Base-by-base conservation (phyloP, 2,329 filamentous ascomycete species). In the Furcasterigmium sp. region DNA sequence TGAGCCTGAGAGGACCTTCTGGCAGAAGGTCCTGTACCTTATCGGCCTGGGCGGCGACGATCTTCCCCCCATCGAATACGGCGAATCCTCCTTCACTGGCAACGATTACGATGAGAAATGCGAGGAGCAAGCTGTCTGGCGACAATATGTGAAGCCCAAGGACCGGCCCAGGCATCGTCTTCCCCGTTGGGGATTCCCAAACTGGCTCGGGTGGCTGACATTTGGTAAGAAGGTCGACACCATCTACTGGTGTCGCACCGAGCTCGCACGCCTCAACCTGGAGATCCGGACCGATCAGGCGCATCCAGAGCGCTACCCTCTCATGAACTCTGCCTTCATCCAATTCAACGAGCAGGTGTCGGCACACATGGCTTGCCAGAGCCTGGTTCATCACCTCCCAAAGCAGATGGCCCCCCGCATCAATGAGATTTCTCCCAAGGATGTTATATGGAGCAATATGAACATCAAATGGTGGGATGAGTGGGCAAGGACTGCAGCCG, bases 271-370 rank as follows among this genome's bases (percentile, higher is more conserved):
- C 13, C 71, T 97, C 15, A 98, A 97, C 52, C 58, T 91, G 41
- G 91, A 97, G 59, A 96, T 98, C 42, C 91, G 96, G 53, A 72
- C 84, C 36, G 93, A 97, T 52, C 93, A 98, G 60, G 76, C 84
- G 42, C 75, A 93, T 39, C 85, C 87, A 0, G 91, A 96, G 52
- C 81, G 84, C 5, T 97, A 89, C 49, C 91, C 91, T 0, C 68
- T 91, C 37, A 94, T 96, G 90, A 95, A 87, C 56, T 95, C 91
- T 1, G 93, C 93, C 1, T 98, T 98, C 54, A 90, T 98, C 48
- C 93, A 98, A 60, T 98, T 98, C 74, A 95, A 98, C 57, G 86
- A 96, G 58, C 93, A 98, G 60, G 87, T 96, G 2, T 91, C 91
- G 6, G 93, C 93, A 0, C 93, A 98, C 57, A 97, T 98, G 93